Percentiles rank a stretch among this genome's conserved stretches.
Conservation (phyloP, 768 basidiomycete genomes). For the Boletus sensibilis region DNA sequence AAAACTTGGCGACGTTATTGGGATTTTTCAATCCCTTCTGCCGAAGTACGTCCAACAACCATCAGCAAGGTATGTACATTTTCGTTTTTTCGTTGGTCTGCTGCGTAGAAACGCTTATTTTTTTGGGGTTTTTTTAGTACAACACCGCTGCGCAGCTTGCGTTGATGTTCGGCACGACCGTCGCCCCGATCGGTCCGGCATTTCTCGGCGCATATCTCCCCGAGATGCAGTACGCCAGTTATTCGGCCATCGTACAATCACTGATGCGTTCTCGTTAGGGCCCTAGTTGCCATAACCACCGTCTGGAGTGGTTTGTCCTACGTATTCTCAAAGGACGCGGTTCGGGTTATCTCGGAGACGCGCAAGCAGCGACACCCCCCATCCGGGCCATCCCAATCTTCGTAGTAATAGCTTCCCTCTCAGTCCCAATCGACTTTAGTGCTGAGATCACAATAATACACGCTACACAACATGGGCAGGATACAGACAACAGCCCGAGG, state of each 20-base stretch:
- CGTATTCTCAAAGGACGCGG: conserved; percentile 70
- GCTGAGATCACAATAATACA: conserved; percentile 19
- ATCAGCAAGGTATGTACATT: conserved; percentile 75
- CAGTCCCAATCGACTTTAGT: background rate
- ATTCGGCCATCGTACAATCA: background rate
- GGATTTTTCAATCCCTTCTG: conserved; percentile 94
- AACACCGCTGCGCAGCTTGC: conserved; percentile 92
- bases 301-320: conserved; percentile 90
- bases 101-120: background rate
- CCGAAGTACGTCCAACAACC: conserved; percentile 88
- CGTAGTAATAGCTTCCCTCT: conserved; percentile 5
- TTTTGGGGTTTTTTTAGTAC: conserved; percentile 45
- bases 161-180: conserved; percentile 86
- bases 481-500: conserved; percentile 19
- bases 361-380: conserved; percentile 32
- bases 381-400: conserved; percentile 14
- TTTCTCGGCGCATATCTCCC: conserved; percentile 56
- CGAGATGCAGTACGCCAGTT: conserved; percentile 67
- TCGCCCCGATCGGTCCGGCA: conserved; percentile 72
- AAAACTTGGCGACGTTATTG: conserved; percentile 93
- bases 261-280: conserved; percentile 46
- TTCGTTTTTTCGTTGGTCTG: background rate
- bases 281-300: conserved; percentile 86
- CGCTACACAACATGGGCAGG: conserved; percentile 15
- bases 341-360: conserved; percentile 52